phyloP scores from a whole-genome alignment of 768 basidiomycete species.

The Naganishia randhawae region DNA sequence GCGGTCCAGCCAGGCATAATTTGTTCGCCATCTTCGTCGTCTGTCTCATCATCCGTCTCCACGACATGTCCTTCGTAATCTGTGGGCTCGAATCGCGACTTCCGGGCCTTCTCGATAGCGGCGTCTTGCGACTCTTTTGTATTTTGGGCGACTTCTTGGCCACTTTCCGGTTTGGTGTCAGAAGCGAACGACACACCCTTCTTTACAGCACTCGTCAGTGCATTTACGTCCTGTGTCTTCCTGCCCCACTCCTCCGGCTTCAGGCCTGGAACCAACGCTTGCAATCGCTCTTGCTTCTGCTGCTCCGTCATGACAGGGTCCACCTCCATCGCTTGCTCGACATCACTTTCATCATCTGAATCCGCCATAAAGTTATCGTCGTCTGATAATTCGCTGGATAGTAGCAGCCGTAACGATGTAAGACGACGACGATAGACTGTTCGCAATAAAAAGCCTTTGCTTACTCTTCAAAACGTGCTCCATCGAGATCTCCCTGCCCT shows the following conservation, averaged over 20 bases:
- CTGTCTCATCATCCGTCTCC: constrained; percentile 79
- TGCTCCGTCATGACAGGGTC: constrained; percentile 49
- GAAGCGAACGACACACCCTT: constrained; percentile 26
- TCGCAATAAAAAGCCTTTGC: constrained; percentile 42
- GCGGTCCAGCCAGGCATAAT: constrained; percentile 38
- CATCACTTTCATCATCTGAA: constrained; percentile 54
- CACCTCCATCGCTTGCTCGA: constrained; percentile 42
- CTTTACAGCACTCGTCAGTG: background rate
- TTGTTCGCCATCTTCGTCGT: constrained; percentile 60
- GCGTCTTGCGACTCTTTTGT: constrained; percentile 12
- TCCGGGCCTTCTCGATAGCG: constrained; percentile 54
- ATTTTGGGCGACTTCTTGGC: background rate
- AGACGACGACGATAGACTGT: background rate
- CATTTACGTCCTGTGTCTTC: constrained; percentile 1
- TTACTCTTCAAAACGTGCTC: constrained; percentile 86
- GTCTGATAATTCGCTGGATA: constrained; percentile 66
- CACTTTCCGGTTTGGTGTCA: constrained; percentile 16
- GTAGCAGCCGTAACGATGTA: background rate
- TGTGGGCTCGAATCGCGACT: constrained; percentile 75
- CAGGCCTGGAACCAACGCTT: constrained; percentile 73
- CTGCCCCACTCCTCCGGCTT: constrained; percentile 82
- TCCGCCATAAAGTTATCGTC: constrained; percentile 59
- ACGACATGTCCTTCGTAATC: constrained; percentile 76
- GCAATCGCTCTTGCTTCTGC: constrained; percentile 64
- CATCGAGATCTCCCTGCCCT: constrained; percentile 81